Conservation (phyloP, 2,329 filamentous ascomycete species). For the Lachnellula cervina region DNA sequence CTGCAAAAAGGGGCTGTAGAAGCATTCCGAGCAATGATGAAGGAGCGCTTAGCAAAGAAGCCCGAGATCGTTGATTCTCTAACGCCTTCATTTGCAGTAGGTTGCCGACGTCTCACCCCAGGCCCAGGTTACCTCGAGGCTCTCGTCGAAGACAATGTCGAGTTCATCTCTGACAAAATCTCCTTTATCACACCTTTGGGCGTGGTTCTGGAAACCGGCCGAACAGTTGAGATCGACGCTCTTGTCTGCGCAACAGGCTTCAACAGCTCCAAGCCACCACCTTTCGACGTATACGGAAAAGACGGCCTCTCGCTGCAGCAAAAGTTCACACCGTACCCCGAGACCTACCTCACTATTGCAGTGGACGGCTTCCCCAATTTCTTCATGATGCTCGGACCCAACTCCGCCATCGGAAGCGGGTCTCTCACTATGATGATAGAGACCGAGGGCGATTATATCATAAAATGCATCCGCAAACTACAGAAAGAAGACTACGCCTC, state of each 20-base stretch:
- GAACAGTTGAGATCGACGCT: constrained; percentile 32
- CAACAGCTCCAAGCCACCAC: constrained; percentile 26
- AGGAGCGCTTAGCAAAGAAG: constrained; percentile 36
- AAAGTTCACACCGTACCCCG: constrained; percentile 27
- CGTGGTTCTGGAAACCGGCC: constrained; percentile 30
- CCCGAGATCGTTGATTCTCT: constrained; percentile 33
- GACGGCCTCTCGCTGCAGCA: constrained; percentile 17
- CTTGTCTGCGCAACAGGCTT: constrained; percentile 37
- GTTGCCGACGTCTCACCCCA: constrained; percentile 40
- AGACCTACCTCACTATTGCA: constrained; percentile 27
- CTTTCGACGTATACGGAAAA: constrained; percentile 25
- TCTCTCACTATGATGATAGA: constrained; percentile 27
- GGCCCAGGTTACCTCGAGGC: constrained; percentile 39
- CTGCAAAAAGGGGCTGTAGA: constrained; percentile 34
- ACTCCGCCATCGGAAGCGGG: constrained; percentile 23
- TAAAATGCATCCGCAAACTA: constrained; percentile 27
- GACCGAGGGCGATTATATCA: constrained; percentile 24
- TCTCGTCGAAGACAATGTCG: constrained; percentile 34
- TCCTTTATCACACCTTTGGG: constrained; percentile 35
- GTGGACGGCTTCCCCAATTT: constrained; percentile 28
- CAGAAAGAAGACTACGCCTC: constrained; percentile 45
- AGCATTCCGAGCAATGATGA: constrained; percentile 37
- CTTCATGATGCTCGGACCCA: constrained; percentile 30
- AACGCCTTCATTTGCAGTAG: constrained; percentile 39
- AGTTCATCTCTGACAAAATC: constrained; percentile 42